Conservation (phyloP, 768 basidiomycete species). For the Strobilomyces dryophilus region DNA sequence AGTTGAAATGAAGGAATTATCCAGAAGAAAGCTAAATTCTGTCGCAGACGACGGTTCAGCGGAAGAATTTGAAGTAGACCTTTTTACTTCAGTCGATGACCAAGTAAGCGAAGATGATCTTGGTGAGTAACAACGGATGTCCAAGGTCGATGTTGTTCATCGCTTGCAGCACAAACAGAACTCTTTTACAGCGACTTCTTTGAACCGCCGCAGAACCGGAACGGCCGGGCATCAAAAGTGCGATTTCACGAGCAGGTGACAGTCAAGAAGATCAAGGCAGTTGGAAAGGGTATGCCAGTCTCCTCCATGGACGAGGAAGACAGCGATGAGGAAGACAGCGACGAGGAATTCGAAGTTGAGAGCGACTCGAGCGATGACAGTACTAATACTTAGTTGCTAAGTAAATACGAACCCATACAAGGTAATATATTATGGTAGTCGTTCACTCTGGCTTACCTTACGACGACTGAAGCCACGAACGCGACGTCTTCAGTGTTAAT, state of each 20-base stretch:
- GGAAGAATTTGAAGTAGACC: constrained; percentile 56
- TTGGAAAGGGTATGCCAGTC: constrained; percentile 61
- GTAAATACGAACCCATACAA: no score
- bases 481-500: no score
- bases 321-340: constrained; percentile 34
- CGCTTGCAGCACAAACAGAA: constrained; percentile 37
- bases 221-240: constrained; percentile 41
- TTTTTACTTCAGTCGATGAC: constrained; percentile 60
- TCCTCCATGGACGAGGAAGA: constrained; percentile 34
- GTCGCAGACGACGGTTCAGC: constrained; percentile 47
- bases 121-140: constrained; percentile 32
- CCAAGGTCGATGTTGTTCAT: neutral
- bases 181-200: constrained; percentile 79
- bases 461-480: no score
- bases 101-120: constrained; percentile 34
- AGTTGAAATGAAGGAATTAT: constrained; percentile 61
- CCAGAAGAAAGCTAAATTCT: constrained; percentile 56
- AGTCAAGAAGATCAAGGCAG: constrained; percentile 75
- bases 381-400: neutral
- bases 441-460: no score
- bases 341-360: constrained; percentile 34
- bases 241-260: constrained; percentile 79
- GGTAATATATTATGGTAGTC: no score
- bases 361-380: constrained; percentile 29
- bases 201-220: constrained; percentile 47